Evolutionary conservation across 2,329 filamentous ascomycete genomes (phyloP).

Genomic region (Fusarium sp.): DNA sequence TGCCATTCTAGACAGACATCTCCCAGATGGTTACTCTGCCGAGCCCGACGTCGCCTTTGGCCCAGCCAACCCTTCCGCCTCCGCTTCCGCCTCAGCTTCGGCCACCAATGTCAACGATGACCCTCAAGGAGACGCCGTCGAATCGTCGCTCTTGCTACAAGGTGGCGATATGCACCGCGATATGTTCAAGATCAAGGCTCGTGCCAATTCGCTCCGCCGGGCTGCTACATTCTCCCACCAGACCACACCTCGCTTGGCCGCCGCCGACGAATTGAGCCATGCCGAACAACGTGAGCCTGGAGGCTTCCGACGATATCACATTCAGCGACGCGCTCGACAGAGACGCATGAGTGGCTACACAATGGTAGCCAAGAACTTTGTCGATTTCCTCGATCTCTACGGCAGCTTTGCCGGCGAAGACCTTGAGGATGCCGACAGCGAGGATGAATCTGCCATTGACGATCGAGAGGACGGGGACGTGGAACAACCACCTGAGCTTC

Average conservation of each 20-base stretch:
- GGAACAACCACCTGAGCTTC: conserved; percentile 67
- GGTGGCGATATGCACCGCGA: conserved; percentile 86
- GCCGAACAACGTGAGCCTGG: conserved; percentile 60
- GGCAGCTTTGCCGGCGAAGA: conserved; percentile 85
- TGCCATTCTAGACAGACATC: conserved; percentile 56
- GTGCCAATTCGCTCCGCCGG: conserved; percentile 66
- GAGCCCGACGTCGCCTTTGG: conserved; percentile 55
- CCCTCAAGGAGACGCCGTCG: conserved; percentile 58
- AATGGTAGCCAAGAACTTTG: conserved; percentile 77
- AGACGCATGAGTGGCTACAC: conserved; percentile 55
- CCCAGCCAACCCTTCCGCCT: conserved; percentile 30
- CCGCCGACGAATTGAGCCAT: conserved; percentile 52
- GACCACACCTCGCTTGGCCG: conserved; percentile 51
- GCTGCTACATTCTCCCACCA: conserved; percentile 77
- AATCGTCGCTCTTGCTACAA: conserved; percentile 78
- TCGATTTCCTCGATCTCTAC: conserved; percentile 83
- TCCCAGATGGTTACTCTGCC: conserved; percentile 59
- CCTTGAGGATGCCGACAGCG: conserved; percentile 65
- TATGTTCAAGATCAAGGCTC: conserved; percentile 80
- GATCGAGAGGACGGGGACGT: conserved; percentile 61
- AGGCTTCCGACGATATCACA: conserved; percentile 64
- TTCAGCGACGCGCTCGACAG: conserved; percentile 59
- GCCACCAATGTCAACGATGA: conserved; percentile 32
- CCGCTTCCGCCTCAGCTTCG: conserved; percentile 33
- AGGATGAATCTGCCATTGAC: conserved; percentile 71